Percentiles rank a stretch among this genome's conserved stretches.
Conservation (phyloP, 768 basidiomycete species). For the Podaxis rugospora region DNA sequence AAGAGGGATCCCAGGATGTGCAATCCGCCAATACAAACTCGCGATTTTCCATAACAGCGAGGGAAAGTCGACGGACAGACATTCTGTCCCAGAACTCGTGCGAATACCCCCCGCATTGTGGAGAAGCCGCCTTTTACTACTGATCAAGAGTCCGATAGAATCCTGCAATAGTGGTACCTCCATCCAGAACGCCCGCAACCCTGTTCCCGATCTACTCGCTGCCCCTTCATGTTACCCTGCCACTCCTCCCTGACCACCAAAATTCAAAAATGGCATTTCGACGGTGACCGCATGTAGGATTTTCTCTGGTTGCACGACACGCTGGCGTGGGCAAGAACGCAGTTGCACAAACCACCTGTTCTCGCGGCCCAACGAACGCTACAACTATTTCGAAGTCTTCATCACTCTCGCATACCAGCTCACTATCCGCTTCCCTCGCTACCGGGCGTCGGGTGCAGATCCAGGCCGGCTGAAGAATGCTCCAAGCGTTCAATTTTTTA, state of each 20-base stretch:
- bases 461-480: not conserved
- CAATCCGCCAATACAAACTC: too few relatives aligned
- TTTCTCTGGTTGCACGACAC: constrained; percentile 6
- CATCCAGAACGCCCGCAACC: too few relatives aligned
- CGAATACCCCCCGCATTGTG: too few relatives aligned
- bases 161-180: too few relatives aligned
- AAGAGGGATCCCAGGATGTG: too few relatives aligned
- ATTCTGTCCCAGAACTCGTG: too few relatives aligned
- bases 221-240: not conserved
- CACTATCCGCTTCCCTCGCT: not conserved
- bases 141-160: too few relatives aligned
- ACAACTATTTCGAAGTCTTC: not conserved
- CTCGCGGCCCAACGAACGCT: not conserved
- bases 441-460: not conserved
- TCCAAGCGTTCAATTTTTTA: not conserved
- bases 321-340: constrained; percentile 9
- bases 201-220: too few relatives aligned
- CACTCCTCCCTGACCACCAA: not conserved
- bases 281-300: not conserved
- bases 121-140: too few relatives aligned
- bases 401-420: not conserved
- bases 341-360: not conserved
- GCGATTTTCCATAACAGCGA: too few relatives aligned
- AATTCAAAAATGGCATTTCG: not conserved
- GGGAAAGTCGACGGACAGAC: too few relatives aligned